Evolutionary conservation across 257 asterid genomes (phyloP).

Genomic region (Penstemon davidsonii): DNA sequence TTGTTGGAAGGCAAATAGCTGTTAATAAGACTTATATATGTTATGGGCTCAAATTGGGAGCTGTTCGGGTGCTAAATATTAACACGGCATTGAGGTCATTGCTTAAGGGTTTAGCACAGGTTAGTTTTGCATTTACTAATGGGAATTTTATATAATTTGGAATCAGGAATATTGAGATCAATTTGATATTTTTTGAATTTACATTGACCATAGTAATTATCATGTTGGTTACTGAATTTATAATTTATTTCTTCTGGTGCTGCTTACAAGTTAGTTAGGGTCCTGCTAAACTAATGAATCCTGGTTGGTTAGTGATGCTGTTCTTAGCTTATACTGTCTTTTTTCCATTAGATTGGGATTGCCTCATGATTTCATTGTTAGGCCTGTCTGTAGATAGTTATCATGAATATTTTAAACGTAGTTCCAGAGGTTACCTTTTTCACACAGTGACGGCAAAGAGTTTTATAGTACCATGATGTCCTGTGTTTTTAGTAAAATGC

Average conservation of each 20-base stretch:
- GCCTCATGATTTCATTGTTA: background rate
- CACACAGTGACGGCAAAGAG: background rate
- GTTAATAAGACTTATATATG: conserved; percentile 92
- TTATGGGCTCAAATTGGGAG: conserved; percentile 87
- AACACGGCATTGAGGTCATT: conserved; percentile 92
- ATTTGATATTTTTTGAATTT: background rate
- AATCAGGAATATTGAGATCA: no score
- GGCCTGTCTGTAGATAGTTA: background rate
- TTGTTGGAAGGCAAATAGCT: conserved; percentile 90
- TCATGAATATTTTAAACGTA: background rate
- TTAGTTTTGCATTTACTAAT: conserved; percentile 26
- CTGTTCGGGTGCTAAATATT: conserved; percentile 87
- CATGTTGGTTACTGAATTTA: background rate
- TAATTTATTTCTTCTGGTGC: background rate
- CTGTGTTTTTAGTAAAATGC: background rate
- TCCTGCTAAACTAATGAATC: background rate
- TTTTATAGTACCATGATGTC: background rate
- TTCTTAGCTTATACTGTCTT: background rate
- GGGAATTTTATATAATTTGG: no score
- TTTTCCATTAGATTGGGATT: background rate
- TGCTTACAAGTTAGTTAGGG: background rate
- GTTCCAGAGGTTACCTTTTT: background rate
- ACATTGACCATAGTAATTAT: background rate
- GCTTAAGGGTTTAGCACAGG: conserved; percentile 95
- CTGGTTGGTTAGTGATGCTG: background rate